Evolutionary conservation across 1,284 basidiomycete genomes (phyloP).

Genomic region (Pyrrhoderma lamaoense): DNA sequence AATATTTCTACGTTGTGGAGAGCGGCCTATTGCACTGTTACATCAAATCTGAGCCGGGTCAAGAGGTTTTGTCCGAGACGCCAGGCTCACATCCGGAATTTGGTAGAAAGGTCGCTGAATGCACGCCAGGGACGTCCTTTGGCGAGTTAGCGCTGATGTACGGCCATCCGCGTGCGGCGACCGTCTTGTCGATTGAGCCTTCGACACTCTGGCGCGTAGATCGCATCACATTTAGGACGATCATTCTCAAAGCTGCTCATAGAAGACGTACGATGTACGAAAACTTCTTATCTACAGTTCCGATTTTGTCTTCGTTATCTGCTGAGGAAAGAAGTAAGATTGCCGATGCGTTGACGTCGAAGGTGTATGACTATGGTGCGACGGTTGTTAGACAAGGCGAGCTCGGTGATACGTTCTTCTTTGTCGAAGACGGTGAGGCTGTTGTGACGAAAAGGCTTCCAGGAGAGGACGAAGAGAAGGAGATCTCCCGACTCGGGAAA

Average conservation of each 20-base stretch:
- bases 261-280: slow-evolving; percentile 93
- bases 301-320: slow-evolving; percentile 80
- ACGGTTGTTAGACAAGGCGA: slow-evolving; percentile 89
- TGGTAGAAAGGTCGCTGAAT: slow-evolving; percentile 82
- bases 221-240: slow-evolving; percentile 97
- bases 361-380: slow-evolving; percentile 77
- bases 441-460: slow-evolving; percentile 74
- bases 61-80: slow-evolving; percentile 22
- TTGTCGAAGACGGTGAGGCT: slow-evolving; percentile 91
- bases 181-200: slow-evolving; percentile 78
- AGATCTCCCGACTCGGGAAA: slow-evolving; percentile 75
- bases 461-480: slow-evolving; percentile 53
- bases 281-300: slow-evolving; percentile 87
- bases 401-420: slow-evolving; percentile 94
- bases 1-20: slow-evolving; percentile 98
- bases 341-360: slow-evolving; percentile 88
- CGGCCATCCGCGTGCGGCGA: slow-evolving; percentile 91
- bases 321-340: slow-evolving; percentile 92
- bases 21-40: slow-evolving; percentile 83
- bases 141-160: slow-evolving; percentile 98
- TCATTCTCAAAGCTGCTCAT: slow-evolving; percentile 85
- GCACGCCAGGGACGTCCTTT: slow-evolving; percentile 82
- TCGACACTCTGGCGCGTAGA: slow-evolving; percentile 94
- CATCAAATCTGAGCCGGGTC: slow-evolving; percentile 56
- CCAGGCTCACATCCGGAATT: slow-evolving; percentile 58